Base-by-base conservation (phyloP, 1,284 basidiomycete species). In the Malassezia equina region DNA sequence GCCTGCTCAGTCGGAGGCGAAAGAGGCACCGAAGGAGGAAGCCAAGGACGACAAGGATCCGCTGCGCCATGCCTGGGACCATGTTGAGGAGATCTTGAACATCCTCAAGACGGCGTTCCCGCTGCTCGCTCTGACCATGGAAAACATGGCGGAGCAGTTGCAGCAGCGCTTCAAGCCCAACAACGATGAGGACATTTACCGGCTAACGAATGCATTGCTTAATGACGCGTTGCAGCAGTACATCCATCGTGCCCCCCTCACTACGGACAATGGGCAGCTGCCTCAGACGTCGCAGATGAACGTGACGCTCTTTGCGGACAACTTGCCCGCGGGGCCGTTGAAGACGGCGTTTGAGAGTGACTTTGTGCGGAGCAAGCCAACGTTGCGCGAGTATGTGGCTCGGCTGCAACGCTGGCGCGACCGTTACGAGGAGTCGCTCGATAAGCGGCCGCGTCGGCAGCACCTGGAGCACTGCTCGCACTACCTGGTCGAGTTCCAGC, bases 141-240 rank as follows among this genome's bases (percentile, higher is more conserved):
- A 99, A 77, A 94, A 90, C 44, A 88, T 98, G 80, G 88, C 94
- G 19, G 94, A 99, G 68, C 93, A 98, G 76, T 86, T 98, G 63
- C 81, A 84, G 39, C 82, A 85, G 60, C 83, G 91, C 42, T 95
- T 96, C 79, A 96, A 96, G 76, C 83, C 88, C 1, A 81, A 83
- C 7, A 82, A 84, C 1, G 94, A 99, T 63, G 94, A 99, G 75
- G 93, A 98, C 66, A 85, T 90, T 17, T 96, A 96, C 77, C 84
- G 94, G 15, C 83, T 91, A 64, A 84, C 91, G 40, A 86, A 84
- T 60, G 86, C 91, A 72, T 77, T 96, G 33, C 75, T 82, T 82
- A 69, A 85, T 80, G 82, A 82, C 57, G 81, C 80, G 2, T 73
- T 82, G 52, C 69, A 70, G 59, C 71, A 74, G 52, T 74, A 74